Evolutionary conservation across 2,329 filamentous ascomycete genomes (phyloP).

Genomic region (Talaromyces funiculosus): DNA sequence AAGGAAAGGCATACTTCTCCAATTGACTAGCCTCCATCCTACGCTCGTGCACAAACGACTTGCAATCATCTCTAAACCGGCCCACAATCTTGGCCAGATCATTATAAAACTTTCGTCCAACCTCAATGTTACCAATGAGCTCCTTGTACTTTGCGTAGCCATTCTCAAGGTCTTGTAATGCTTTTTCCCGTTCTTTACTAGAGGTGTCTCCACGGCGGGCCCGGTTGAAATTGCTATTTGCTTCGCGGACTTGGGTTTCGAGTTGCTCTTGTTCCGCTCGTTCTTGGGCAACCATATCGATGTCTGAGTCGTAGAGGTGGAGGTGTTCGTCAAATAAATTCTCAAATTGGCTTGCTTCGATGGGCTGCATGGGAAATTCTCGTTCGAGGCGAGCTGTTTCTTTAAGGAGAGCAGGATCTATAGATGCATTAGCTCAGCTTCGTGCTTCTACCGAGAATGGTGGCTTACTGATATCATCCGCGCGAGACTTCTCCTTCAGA

Average conservation of each 20-base stretch:
- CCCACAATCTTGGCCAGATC: slow-evolving; percentile 84
- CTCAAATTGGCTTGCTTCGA: slow-evolving; percentile 88
- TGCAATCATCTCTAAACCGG: slow-evolving; percentile 74
- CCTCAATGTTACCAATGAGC: slow-evolving; percentile 84
- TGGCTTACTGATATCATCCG: slow-evolving; percentile 72
- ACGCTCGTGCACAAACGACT: slow-evolving; percentile 72
- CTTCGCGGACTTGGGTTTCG: slow-evolving; percentile 62
- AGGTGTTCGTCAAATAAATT: slow-evolving; percentile 80
- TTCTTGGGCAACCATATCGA: slow-evolving; percentile 66
- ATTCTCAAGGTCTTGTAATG: slow-evolving; percentile 80
- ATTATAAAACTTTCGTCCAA: slow-evolving; percentile 93
- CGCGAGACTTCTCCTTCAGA: slow-evolving; percentile 70
- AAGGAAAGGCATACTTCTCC: slow-evolving; percentile 60
- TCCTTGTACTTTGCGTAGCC: slow-evolving; percentile 97
- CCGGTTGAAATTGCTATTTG: slow-evolving; percentile 71
- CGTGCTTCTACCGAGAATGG: background rate
- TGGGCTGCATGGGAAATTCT: slow-evolving; percentile 73
- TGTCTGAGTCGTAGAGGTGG: slow-evolving; percentile 72
- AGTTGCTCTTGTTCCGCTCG: slow-evolving; percentile 69
- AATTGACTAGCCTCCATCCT: slow-evolving; percentile 73
- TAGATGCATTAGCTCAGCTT: background rate
- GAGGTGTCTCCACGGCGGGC: slow-evolving; percentile 64
- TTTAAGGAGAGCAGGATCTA: slow-evolving; percentile 67
- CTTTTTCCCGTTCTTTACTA: slow-evolving; percentile 71
- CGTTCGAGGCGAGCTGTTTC: slow-evolving; percentile 83